Evolutionary conservation across 2,329 filamentous ascomycete genomes (phyloP), one percentile per base, ranked within the genome.

Genomic region (Thelonectria blattea): DNA sequence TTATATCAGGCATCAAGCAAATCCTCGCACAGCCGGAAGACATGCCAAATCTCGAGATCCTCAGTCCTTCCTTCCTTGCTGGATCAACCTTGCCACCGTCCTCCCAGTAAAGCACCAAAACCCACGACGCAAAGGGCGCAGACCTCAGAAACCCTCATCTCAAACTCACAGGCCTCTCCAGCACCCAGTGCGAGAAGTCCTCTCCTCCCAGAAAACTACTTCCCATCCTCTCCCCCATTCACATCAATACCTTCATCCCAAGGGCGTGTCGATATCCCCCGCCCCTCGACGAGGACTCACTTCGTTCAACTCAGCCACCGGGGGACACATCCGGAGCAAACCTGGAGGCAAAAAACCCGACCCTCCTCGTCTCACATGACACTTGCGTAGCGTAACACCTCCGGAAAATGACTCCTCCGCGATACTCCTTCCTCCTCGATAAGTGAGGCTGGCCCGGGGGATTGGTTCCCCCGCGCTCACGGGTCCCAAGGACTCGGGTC

Each of bases 201-300:
- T 8, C 11, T 22, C 9, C n/a, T 15, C 2, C 20, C 20, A 6
- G 45, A 39, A 52, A 17, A 37, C n/a, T 52, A 47, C 51, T 18
- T 58, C 15, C 17, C 5, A n/a, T 17, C 34, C 14, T 30, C 12
- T 15, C 17, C 17, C 3, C 6, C 39, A 17, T 54, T 58, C 59
- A 53, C 55, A 9, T 24, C 20, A 46, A 41, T 55, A 52, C 59
- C 34, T 37, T 32, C 39, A 39, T 34, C 15, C 34, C 15, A 3
- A 51, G 61, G 65, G 67, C 12, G 60, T 69, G 67, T 56, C 52
- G 32, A 32, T 70, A 67, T 58, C 57, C 17, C 34, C 12, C n/a
- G 30, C 41, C 32, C 43, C 39, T 43, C n/a, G 20, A 20, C 42
- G 15, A 46, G 37, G n/a, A 20, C 18, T 39, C n/a, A 24, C 32